These are phyloP conservation scores for Tricholomella constricta DNA, from an alignment of 768 basidiomycete genomes.

Conservation along the genomic window DNA sequence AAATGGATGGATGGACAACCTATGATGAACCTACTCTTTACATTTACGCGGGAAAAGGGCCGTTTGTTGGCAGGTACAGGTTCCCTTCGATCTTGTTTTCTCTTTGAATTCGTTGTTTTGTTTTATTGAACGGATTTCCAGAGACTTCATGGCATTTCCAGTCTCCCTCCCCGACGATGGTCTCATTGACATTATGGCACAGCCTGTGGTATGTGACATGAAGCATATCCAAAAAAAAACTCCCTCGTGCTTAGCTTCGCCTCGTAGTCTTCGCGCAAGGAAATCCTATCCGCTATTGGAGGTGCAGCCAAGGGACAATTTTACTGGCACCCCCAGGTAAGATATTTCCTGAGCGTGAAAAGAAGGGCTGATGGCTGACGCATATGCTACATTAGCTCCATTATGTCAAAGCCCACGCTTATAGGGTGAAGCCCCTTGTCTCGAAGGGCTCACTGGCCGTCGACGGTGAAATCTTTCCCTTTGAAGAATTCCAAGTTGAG, in stretches of 20 bases:
- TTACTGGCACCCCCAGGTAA: conserved; percentile 65
- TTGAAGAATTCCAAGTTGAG: conserved; percentile 76
- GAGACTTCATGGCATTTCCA: conserved; percentile 83
- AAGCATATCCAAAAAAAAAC: background rate
- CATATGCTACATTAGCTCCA: no score
- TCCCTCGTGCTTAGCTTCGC: background rate
- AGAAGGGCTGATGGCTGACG: no score
- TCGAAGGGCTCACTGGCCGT: conserved; percentile 61
- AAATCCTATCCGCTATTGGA: conserved; percentile 54
- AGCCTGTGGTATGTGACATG: conserved; percentile 53
- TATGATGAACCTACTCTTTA: conserved; percentile 70
- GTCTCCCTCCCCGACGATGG: conserved; percentile 81
- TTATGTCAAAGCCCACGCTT: conserved; percentile 75
- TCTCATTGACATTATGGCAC: conserved; percentile 68
- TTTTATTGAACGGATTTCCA: conserved; percentile 22
- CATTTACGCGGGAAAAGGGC: conserved; percentile 78
- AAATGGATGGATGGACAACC: conserved; percentile 67
- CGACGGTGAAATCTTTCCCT: conserved; percentile 79
- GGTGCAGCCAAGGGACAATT: conserved; percentile 61
- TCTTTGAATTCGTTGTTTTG: background rate
- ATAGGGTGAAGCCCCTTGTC: conserved; percentile 65
- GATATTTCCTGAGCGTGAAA: conserved; percentile 18
- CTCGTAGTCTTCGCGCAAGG: conserved; percentile 48
- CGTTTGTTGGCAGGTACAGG: conserved; percentile 66
- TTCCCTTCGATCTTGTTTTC: no score